A percentile compares a stretch with the other conserved stretches of the same genome.
These are phyloP conservation scores for Erucastrum elatum DNA, from an alignment of 345 rosid genomes.

Conservation along the genomic window DNA sequence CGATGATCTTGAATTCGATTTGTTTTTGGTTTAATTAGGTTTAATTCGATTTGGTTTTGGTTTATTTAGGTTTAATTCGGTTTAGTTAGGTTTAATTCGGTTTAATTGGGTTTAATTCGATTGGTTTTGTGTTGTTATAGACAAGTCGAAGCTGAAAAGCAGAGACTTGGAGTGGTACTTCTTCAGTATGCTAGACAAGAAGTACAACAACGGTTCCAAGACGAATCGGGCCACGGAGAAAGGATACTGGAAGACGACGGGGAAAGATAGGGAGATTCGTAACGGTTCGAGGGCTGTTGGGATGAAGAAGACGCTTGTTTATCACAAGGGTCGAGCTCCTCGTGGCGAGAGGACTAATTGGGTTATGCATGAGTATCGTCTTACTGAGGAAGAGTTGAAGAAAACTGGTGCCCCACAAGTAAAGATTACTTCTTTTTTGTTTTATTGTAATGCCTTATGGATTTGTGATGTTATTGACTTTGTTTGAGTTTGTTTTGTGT, in stretches of 20 bases:
- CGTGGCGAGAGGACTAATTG: conserved; percentile 83
- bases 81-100: no score
- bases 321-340: conserved; percentile 87
- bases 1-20: not conserved
- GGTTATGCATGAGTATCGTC: conserved; percentile 98
- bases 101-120: no score
- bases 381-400: conserved; percentile 68
- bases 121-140: conserved; percentile 31
- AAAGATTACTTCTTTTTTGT: conserved; percentile 30
- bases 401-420: conserved; percentile 68
- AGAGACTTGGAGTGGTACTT: conserved; percentile 98
- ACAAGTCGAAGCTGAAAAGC: conserved; percentile 73
- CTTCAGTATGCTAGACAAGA: conserved; percentile 78
- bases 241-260: conserved; percentile 99
- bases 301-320: conserved; percentile 98
- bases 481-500: not conserved
- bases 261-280: conserved; percentile 73
- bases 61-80: no score
- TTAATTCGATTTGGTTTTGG: no score
- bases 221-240: conserved; percentile 96
- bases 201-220: conserved; percentile 80
- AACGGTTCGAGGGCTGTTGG: conserved; percentile 56
- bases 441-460: not conserved
- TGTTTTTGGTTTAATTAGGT: not conserved
- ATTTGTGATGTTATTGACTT: conserved; percentile 19